Base-by-base conservation (phyloP, 140 eudicot genomes). In the Bidens hawaiensis region DNA sequence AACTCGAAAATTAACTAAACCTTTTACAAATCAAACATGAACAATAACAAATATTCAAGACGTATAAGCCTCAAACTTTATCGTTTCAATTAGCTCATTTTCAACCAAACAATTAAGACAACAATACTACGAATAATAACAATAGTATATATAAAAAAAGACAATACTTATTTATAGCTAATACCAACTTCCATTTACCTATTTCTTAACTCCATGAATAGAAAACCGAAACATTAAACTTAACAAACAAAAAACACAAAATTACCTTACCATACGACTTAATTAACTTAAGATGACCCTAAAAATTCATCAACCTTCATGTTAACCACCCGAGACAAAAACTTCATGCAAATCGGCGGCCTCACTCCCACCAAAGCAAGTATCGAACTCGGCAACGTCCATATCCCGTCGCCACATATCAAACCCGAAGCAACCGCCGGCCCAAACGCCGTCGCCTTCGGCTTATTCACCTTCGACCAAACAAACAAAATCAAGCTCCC, bases 341-440 rank as follows among this genome's bases (percentile, higher is more conserved):
- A 88, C 73, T 80, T 82, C 96, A 88, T 88, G 88, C 96, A 88
- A 58, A 90, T 86, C 5, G 97, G 97, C 2, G 97, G 94, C 4
- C 76, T 77, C 1, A 86, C 79, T 40, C 97, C 90, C 4, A 69
- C 82, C 80, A 90, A 73, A 34, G 97, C 95, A 11, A 90, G 75
- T 46, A 90, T 67, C 43, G 97, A 90, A 46, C 94, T 86, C 0
- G 97, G 97, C 75, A 90, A 71, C 4, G 90, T 83, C 97, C 97
- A 90, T 14, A 90, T 86, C 54, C 97, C 97, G 45, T 90, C 97
- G 2, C 97, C 97, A 55, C 97, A 89, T n/a, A n/a, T n/a, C n/a
- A n/a, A n/a, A 16, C 97, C 97, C 30, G 97, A 90, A 64, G 95
- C 97, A 88, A 88, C 90, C 41, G 96, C 90, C 3, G 96, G 88